phyloP scores from a whole-genome alignment of 164 flowering plant species.

The Umbellularia californica region DNA sequence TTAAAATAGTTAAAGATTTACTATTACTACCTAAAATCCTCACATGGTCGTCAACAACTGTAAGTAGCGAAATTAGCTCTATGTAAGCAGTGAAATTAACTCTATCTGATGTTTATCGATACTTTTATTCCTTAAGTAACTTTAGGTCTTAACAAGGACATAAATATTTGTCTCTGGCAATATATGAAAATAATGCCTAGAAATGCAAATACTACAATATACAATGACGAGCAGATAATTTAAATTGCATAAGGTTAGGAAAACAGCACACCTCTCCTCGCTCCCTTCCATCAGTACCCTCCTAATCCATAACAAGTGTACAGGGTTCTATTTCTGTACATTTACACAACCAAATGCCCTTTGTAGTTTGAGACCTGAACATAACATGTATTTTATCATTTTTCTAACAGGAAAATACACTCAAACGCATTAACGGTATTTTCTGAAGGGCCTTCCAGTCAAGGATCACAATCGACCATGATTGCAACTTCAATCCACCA shows the following conservation, averaged over 20 bases:
- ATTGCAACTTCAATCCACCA: no score
- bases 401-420: neutral
- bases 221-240: neutral
- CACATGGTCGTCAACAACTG: no score
- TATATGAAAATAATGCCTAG: neutral
- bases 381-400: neutral
- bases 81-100: no score
- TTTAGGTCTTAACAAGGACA: neutral
- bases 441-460: no score
- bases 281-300: constrained; percentile 99
- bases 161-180: neutral
- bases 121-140: neutral
- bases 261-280: constrained; percentile 72
- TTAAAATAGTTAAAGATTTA: no score
- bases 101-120: no score
- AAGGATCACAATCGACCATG: no score
- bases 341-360: constrained; percentile 92
- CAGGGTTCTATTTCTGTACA: constrained; percentile 88
- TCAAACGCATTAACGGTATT: no score
- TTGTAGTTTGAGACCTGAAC: constrained; percentile 88
- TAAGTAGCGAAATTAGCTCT: no score
- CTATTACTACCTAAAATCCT: no score
- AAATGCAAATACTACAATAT: neutral
- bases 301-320: constrained; percentile 93
- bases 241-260: neutral